Evolutionary conservation across 805 yeast genomes (phyloP), one percentile per base, ranked within the genome.

Genomic region (Soucietia sequanensis): DNA sequence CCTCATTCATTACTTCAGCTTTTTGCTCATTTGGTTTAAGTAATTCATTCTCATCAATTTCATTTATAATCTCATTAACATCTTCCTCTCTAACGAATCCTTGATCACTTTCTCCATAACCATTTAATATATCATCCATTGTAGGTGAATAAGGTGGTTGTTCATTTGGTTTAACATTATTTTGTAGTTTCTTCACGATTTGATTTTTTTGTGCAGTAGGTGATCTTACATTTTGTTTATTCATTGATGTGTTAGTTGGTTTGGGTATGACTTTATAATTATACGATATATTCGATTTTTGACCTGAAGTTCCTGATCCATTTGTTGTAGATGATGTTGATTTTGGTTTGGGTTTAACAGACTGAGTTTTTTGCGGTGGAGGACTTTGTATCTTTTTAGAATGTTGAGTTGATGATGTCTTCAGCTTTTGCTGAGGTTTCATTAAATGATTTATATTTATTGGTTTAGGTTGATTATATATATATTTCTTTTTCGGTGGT

Each of bases 391-490:
- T 20, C 33, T 31, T 29, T 41, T 15, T 30, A 6, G 18, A 17
- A 21, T 14, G 13, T 23, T 19, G 23, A 10, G 20, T 35, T 24
- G 23, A 35, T 9, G 23, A 30, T 37, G 27, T 37, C 36, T 31
- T 31, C 36, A n/a, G 28, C 30, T 47, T 14, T 35, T 29, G 31
- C 9, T n/a, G 13, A n/a, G 31, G 17, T 27, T 52, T 50, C 70
- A 67, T 65, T 26, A 65, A 40, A 15, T 54, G 52, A 26, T 50
- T 50, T 17, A 65, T 48, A 38, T 66, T 62, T 37, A 67, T 39
- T 1, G 72, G 72, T 38, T 61, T 56, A 3, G 73, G 72, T 42
- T 65, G 58, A 21, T 47, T 58, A 44, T 66, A 68, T 6, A 56
- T 45, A 38, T 64, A 65, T 17, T 51, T 49, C 29, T 44, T 45